These are phyloP conservation scores for Jasminum sambac DNA, from an alignment of 257 asterid species.

Conservation along the genomic window DNA sequence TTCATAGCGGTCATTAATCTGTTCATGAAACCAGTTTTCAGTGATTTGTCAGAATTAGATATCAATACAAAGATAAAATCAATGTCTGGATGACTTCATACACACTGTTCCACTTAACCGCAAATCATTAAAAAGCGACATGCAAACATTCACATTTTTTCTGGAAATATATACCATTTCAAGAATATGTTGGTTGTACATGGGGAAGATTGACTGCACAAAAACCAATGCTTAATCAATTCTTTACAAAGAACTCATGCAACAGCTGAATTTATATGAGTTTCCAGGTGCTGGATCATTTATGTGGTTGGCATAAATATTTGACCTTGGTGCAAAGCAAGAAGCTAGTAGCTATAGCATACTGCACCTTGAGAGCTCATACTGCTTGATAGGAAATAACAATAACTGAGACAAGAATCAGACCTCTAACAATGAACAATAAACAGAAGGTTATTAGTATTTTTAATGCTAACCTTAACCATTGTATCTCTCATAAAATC, in stretches of 20 bases:
- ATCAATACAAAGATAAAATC: constrained; percentile 2
- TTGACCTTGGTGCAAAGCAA: constrained; percentile 5
- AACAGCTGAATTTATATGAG: neutral
- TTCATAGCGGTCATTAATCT: constrained; percentile 98
- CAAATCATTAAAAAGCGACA: neutral
- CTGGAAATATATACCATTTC: constrained; percentile 5
- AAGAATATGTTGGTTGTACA: constrained; percentile 6
- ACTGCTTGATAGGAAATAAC: neutral
- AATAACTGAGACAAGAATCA: constrained; percentile 3
- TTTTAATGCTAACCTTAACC: constrained; percentile 76
- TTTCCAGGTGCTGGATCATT: neutral
- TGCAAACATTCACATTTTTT: constrained; percentile 15
- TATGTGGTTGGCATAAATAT: constrained; percentile 16
- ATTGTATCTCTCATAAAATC: constrained; percentile 94
- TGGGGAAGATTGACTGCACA: neutral
- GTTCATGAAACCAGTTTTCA: constrained; percentile 29
- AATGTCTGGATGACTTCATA: neutral
- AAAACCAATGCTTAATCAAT: neutral
- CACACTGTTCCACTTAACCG: constrained; percentile 1
- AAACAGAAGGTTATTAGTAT: constrained; percentile 9
- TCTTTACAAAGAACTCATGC: neutral
- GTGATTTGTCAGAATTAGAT: constrained; percentile 4
- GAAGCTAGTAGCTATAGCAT: neutral
- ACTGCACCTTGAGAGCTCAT: constrained; percentile 3
- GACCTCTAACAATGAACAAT: constrained; percentile 4